Conservation (phyloP, 805 yeast genomes). For the Jamesozyma lodderae region DNA sequence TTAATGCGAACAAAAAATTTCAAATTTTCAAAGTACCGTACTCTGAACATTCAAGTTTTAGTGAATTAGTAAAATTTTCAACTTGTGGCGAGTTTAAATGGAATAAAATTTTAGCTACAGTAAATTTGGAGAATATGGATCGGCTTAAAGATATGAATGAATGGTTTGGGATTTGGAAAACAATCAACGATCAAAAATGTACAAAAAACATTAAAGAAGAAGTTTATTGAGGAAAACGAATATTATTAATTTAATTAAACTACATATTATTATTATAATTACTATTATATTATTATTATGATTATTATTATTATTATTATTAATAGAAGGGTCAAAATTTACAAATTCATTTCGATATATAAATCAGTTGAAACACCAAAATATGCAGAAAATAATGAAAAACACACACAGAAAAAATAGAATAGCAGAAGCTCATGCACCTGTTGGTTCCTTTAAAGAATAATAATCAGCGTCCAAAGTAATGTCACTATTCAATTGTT, state of each 20-base stretch:
- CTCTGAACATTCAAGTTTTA: constrained; percentile 86
- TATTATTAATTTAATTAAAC: no score
- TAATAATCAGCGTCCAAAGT: constrained; percentile 7
- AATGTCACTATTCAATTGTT: constrained; percentile 8
- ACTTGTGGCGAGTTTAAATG: constrained; percentile 36
- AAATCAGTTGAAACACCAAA: no score
- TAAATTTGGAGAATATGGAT: constrained; percentile 34
- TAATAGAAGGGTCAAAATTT: no score
- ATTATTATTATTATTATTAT: background rate
- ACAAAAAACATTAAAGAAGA: no score
- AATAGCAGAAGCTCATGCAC: no score
- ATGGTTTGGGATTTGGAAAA: constrained; percentile 32
- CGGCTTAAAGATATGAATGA: constrained; percentile 24
- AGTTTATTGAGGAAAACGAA: no score
- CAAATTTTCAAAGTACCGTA: constrained; percentile 68
- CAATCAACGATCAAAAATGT: constrained; percentile 2
- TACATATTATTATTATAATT: no score
- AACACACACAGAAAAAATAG: no score
- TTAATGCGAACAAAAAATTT: constrained; percentile 16
- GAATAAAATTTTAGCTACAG: constrained; percentile 67
- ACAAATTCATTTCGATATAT: no score
- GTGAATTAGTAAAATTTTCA: constrained; percentile 66
- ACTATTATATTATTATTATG: background rate
- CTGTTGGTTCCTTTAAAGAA: constrained; percentile 2
- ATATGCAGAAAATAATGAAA: no score